Evolutionary conservation across 1,284 basidiomycete species (phyloP), one percentile per base, ranked within the genome.

Genomic region (Leucoagaricus sp.): DNA sequence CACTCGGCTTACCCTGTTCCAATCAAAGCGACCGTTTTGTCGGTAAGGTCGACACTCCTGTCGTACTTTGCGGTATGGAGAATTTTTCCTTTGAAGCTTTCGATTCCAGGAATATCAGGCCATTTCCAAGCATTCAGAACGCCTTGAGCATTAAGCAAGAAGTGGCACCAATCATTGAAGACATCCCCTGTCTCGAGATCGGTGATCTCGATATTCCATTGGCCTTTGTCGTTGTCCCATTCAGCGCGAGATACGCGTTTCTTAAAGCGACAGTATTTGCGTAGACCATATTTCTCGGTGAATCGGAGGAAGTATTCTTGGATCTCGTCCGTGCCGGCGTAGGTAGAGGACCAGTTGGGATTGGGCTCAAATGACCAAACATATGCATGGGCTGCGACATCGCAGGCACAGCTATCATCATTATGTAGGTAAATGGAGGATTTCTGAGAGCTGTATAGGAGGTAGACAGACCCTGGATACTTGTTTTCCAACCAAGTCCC

Each of bases 61-160:
- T 78, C 71, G 75, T 78, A 84, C 10, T 65, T 63, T 1, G 78
- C 78, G 1, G 78, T 81, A 63, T 84, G 83, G 47, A 79, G 67
- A 23, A 78, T 65, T 7, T 62, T 56, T 1, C 81, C 82, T 55
- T 77, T 72, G 66, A 66, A 75, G 68, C 66, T 64, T 5, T 75
- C 63, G 21, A 79, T 59, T 12, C 79, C 81, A 2, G 71, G 64
- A 33, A 82, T 75, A 38, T 72, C 65, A 4, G 73, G 73, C 71
- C 70, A 73, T 59, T 64, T 67, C 71, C 71, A 73, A 0, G 64
- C 60, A 48, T 75, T 73, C 9, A 74, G 55, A 28, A 71, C 61
- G 10, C 72, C 72, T 23, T 53, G 40, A 3, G 66, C 72, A 42
- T 72, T 74, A 45, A 75, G 59, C 2, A 74, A 57, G 25, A 74